Evolutionary conservation across 169 alveolate genomes (phyloP).

Genomic region (Plasmodium ovale): DNA sequence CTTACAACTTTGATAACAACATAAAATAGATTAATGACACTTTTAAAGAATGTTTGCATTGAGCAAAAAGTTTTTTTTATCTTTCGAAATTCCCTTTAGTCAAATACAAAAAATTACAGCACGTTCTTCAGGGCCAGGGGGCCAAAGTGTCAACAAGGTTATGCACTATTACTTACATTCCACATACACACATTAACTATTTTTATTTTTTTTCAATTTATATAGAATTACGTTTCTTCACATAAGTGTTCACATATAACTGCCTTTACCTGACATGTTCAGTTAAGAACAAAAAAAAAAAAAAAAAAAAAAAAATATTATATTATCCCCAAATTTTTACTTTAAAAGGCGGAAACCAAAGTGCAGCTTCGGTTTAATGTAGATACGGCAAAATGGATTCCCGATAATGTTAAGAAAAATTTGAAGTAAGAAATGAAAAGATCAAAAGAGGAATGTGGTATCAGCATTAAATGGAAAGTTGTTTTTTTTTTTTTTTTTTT

Average conservation of each 20-base stretch:
- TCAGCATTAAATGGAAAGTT: not conserved
- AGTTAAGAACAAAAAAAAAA: not conserved
- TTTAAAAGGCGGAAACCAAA: slow-evolving; percentile 83
- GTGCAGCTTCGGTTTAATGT: slow-evolving; percentile 85
- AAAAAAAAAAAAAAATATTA: not conserved
- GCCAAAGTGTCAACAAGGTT: slow-evolving; percentile 88
- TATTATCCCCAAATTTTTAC: not conserved
- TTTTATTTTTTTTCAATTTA: too few species aligned
- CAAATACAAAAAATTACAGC: slow-evolving; percentile 57
- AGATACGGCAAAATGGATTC: slow-evolving; percentile 81
- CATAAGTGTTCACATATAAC: too few species aligned
- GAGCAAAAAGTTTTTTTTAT: slow-evolving; percentile 21
- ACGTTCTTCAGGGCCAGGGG: slow-evolving; percentile 89
- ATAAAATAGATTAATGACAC: too few species aligned
- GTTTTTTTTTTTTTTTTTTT: not conserved
- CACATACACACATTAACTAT: too few species aligned
- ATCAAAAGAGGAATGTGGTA: not conserved
- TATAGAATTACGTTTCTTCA: too few species aligned
- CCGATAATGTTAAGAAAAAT: slow-evolving; percentile 78
- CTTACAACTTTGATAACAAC: too few species aligned
- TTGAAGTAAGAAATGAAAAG: slow-evolving; percentile 74
- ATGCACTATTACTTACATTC: not conserved
- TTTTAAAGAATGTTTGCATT: slow-evolving; percentile 50
- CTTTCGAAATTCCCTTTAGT: slow-evolving; percentile 60
- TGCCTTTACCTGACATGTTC: too few species aligned